Base-by-base conservation (phyloP, 2,329 filamentous ascomycete genomes). In the Calonectria hawksworthii region DNA sequence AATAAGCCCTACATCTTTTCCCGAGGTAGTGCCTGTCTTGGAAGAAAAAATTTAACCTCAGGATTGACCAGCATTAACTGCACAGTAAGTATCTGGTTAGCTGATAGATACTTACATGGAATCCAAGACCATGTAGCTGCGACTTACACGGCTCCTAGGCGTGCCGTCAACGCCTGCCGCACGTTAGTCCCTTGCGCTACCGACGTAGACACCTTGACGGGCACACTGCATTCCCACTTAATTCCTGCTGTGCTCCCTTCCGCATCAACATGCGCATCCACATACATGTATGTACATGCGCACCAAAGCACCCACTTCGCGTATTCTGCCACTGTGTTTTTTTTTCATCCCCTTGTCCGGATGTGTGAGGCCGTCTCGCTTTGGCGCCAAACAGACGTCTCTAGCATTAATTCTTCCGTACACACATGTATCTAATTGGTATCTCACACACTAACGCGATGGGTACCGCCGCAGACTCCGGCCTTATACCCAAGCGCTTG, bases 121-220 rank as follows among this genome's bases (percentile, higher is more conserved):
- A 23, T n/a, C 21, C 2, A 34, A 23, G 11, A 59, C 32, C 21
- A 26, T 63, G 73, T 68, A 72, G 54, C 47, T 32, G 69, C 59
- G 73, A 68, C 65, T 72, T 72, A 69, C 65, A 68, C 69, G 59
- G 50, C 41, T 56, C 59, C 16, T 36, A 70, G 26, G 41, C 67
- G 30, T 44, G 41, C 72, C 59, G 65, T 52, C 51, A 73, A 65
- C 66, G 59, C 72, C 50, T 70, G 67, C 66, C 51, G 72, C 50
- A 70, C 32, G 21, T 73, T 70, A 70, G 59, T 41, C 23, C 34
- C 66, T 50, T 59, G 51, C 56, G 68, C 65, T 73, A 68, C 64
- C 51, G 41, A 61, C 28, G 50, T 63, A 64, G 26, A 34, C 66
- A 74, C 72, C 72, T 71, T 66, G 70, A 67, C 63, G 68, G 72